Evolutionary conservation across 1,139 yeast species (phyloP), one percentile per base, ranked within the genome.

Genomic region (Citeromyces hawaiiensis): DNA sequence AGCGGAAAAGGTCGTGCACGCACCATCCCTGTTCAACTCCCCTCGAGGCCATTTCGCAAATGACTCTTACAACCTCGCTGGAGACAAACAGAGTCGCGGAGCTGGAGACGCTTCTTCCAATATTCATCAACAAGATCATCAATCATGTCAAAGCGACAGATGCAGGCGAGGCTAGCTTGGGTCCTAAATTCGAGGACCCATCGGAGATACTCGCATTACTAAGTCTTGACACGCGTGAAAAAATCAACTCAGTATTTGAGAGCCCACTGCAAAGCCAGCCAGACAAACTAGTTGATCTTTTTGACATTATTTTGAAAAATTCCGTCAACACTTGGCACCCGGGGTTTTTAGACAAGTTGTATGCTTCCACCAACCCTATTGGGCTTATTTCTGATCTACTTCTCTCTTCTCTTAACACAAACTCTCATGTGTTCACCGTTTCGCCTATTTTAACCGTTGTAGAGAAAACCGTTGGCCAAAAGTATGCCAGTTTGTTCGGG

Each of bases 321-420:
- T 80, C 93, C 0, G 87, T 83, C 34, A 83, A 79, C 43, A 85
- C 94, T 0, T 85, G 94, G 94, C 82, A 80, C 51, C 81, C 83
- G 0, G 94, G 94, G 2, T 85, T 85, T 50, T 59, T 85, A 61
- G 95, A 85, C 56, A 85, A 85, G 56, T 63, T 85, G 43, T 85
- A 83, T 51, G 94, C 94, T 0, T 74, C 86, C 23, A 83, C 85
- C 35, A 83, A 83, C 54, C 91, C 94, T 2, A 79, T 83, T 38
- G 95, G 95, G 2, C 75, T 85, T 6, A 68, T 85, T 5, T 68
- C 86, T 2, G 95, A 85, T 54, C 48, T 85, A 40, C 57, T 85
- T 6, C 62, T 85, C 42, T 76, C 86, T 35, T 62, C 81, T 11
- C 64, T 85, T 44, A 85, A 85, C 59, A 85, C 95, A 11, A 85